Conservation (phyloP, 768 basidiomycete genomes). For the Phaeotremella skinneri region DNA sequence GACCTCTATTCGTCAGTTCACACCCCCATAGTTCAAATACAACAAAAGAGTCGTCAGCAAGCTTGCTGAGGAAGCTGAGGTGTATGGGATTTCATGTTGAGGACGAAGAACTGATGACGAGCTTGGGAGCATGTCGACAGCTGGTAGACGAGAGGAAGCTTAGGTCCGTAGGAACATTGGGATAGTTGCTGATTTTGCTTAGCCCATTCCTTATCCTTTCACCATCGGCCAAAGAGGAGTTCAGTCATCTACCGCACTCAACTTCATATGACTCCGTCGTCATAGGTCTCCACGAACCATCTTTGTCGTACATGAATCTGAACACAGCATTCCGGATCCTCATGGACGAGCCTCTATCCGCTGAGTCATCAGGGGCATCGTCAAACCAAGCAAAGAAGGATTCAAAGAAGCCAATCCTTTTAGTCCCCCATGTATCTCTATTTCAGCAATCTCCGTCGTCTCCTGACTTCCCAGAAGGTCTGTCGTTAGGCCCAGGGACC, state of each 20-base stretch:
- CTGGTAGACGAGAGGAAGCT: constrained; percentile 55
- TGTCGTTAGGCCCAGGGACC: constrained; percentile 69
- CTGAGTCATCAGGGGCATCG: neutral
- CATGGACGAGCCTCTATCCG: constrained; percentile 53
- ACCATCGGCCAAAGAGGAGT: constrained; percentile 46
- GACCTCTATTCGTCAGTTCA: neutral
- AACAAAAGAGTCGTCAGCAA: constrained; percentile 62
- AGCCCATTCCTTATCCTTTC: constrained; percentile 65
- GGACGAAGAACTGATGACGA: constrained; percentile 62
- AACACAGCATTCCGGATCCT: constrained; percentile 69
- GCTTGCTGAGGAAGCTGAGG: constrained; percentile 55
- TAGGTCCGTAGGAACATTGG: constrained; percentile 41
- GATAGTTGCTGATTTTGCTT: neutral
- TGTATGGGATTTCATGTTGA: constrained; percentile 58
- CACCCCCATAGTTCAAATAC: constrained; percentile 61
- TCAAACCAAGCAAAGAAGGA: neutral
- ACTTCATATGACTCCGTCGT: constrained; percentile 61
- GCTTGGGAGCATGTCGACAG: constrained; percentile 61
- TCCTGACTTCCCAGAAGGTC: constrained; percentile 54
- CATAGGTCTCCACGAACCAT: constrained; percentile 61
- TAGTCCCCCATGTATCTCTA: constrained; percentile 63
- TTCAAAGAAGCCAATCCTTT: constrained; percentile 51
- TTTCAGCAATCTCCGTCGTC: constrained; percentile 53
- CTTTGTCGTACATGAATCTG: constrained; percentile 60
- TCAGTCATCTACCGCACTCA: constrained; percentile 48